Evolutionary conservation across 208 protist species (phyloP).

Genomic region (Entamoeba moshkovskii): DNA sequence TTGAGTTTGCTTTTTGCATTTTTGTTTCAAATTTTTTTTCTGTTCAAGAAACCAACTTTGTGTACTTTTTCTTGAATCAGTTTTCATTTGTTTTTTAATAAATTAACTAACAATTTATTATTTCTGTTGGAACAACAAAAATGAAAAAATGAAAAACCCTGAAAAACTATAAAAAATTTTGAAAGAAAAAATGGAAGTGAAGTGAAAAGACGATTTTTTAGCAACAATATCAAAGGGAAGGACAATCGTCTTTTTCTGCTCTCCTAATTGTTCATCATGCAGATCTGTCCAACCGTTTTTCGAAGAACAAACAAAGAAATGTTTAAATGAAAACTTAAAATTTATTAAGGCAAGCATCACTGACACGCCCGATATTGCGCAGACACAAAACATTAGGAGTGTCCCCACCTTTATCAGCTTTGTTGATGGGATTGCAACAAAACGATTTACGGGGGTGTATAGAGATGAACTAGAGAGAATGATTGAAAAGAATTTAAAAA

Average conservation of each 20-base stretch:
- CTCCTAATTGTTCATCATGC: background rate
- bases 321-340: background rate
- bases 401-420: background rate
- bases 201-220: background rate
- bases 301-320: background rate
- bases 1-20: no score
- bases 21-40: no score
- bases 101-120: no score
- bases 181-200: background rate
- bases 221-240: background rate
- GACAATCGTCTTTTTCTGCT: background rate
- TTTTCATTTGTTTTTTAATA: no score
- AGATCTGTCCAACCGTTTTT: background rate
- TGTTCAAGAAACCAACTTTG: no score
- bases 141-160: no score
- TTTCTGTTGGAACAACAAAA: no score
- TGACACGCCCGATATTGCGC: background rate
- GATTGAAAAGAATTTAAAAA: background rate
- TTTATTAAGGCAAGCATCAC: background rate
- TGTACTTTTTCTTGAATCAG: no score
- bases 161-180: no score
- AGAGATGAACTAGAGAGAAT: background rate
- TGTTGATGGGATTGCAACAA: background rate
- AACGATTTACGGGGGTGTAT: background rate
- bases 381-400: background rate